phyloP scores from a whole-genome alignment of 1,284 basidiomycete species.

The Marasmius sp. region DNA sequence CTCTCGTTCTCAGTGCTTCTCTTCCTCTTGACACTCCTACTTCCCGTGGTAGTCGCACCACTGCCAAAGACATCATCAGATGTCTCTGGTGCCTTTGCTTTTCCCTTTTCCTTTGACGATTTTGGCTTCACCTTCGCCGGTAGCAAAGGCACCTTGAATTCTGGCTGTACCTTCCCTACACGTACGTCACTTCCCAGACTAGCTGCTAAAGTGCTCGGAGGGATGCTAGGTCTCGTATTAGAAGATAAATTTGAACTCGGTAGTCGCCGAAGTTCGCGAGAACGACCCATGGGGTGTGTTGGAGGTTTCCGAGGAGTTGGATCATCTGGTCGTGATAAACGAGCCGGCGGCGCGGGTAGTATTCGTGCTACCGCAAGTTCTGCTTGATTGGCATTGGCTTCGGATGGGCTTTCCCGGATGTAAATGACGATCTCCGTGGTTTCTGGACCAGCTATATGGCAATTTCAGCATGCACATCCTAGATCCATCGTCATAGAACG shows the following conservation, averaged over 20 bases:
- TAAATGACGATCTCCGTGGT: slow-evolving; percentile 70
- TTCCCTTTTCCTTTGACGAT: slow-evolving; percentile 32
- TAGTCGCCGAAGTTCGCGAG: slow-evolving; percentile 23
- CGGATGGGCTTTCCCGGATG: slow-evolving; percentile 40
- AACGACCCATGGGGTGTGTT: slow-evolving; percentile 27
- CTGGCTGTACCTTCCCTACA: slow-evolving; percentile 20
- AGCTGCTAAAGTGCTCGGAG: slow-evolving; percentile 17
- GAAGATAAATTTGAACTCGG: slow-evolving; percentile 29
- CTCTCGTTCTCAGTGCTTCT: slow-evolving; percentile 31
- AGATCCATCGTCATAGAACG: slow-evolving; percentile 20
- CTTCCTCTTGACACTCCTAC: slow-evolving; percentile 24
- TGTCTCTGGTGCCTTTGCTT: slow-evolving; percentile 28
- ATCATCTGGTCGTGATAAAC: slow-evolving; percentile 71
- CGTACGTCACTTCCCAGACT: slow-evolving; percentile 36
- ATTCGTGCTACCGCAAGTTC: slow-evolving; percentile 59
- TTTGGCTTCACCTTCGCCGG: slow-evolving; percentile 29
- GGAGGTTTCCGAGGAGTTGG: slow-evolving; percentile 72
- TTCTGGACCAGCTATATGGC: slow-evolving; percentile 54
- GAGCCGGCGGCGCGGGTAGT: slow-evolving; percentile 39
- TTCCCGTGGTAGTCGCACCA: slow-evolving; percentile 10
- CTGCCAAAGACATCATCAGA: slow-evolving; percentile 49
- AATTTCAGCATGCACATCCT: not conserved
- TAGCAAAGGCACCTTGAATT: slow-evolving; percentile 53
- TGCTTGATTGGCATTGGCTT: slow-evolving; percentile 9
- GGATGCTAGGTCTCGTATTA: slow-evolving; percentile 25